Evolutionary conservation across 2,329 filamentous ascomycete species (phyloP).

Genomic region (Amauroascus verrucosus): DNA sequence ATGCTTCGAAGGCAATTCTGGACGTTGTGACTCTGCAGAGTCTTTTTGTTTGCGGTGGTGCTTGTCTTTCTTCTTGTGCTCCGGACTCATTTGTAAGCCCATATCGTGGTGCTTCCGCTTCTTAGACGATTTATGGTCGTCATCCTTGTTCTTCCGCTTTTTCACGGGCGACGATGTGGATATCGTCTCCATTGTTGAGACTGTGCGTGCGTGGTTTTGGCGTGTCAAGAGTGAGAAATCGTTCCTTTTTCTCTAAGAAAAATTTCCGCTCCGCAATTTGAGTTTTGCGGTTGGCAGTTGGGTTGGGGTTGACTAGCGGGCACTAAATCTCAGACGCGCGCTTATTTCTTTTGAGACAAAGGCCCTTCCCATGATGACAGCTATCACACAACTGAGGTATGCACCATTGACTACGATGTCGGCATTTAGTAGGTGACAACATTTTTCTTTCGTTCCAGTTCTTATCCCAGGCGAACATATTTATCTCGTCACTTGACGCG

Average conservation of each 20-base stretch:
- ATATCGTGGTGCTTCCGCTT: constrained; percentile 33
- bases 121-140: constrained; percentile 37
- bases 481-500: not conserved
- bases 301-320: constrained; percentile 1
- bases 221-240: not conserved
- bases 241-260: not conserved
- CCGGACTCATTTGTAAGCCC: constrained; percentile 17
- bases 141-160: constrained; percentile 38
- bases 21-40: constrained; percentile 18
- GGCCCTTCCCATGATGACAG: not conserved
- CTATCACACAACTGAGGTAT: not conserved
- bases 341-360: not conserved
- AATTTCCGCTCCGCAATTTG: not conserved
- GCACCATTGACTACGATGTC: not conserved
- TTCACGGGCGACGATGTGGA: constrained; percentile 27
- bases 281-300: constrained; percentile 7
- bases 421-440: not conserved
- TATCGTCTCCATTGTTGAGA: constrained; percentile 34
- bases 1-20: not conserved
- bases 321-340: constrained; percentile 1
- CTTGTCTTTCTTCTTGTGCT: constrained; percentile 15
- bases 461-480: not conserved
- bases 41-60: constrained; percentile 13
- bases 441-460: not conserved
- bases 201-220: constrained; percentile 6